Evolutionary conservation across 352 stramenopile genomes (phyloP).

Genomic region (Plasmopara viticola): DNA sequence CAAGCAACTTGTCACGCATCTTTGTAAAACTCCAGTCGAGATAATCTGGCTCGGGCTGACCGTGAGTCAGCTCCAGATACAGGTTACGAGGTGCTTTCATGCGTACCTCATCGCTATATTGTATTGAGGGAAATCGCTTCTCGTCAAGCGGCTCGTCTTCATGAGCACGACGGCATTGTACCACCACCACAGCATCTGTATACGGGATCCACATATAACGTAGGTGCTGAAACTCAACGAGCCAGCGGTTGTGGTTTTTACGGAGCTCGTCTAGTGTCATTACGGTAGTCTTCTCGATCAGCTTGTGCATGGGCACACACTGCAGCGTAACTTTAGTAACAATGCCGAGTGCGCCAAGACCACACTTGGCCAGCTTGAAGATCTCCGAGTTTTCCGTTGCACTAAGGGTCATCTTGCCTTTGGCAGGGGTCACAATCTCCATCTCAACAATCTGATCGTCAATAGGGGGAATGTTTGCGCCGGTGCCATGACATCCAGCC

Average conservation of each 20-base stretch:
- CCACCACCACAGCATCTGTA: constrained; percentile 92
- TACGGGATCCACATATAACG: constrained; percentile 99
- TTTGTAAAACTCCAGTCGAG: constrained; percentile 80
- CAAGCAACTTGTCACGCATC: constrained; percentile 76
- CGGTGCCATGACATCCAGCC: constrained; percentile 94
- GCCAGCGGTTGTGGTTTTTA: constrained; percentile 63
- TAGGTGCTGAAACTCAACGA: constrained; percentile 80
- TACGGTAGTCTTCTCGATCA: constrained; percentile 93
- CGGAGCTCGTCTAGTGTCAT: constrained; percentile 85
- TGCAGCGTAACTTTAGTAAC: constrained; percentile 95
- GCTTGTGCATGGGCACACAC: constrained; percentile 89
- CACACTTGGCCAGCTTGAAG: constrained; percentile 92
- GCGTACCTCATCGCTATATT: constrained; percentile 49
- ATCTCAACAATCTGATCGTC: constrained; percentile 96
- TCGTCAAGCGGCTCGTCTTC: constrained; percentile 37
- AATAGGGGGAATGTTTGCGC: constrained; percentile 91
- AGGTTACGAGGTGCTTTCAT: constrained; percentile 75
- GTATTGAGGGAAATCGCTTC: constrained; percentile 35
- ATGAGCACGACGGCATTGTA: constrained; percentile 77
- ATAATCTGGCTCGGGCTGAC: constrained; percentile 51
- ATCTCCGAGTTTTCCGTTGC: constrained; percentile 69
- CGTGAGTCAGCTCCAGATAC: constrained; percentile 64
- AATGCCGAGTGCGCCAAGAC: constrained; percentile 93
- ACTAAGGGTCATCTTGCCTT: constrained; percentile 87
- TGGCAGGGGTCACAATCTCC: constrained; percentile 92